Conservation (phyloP, 1,284 basidiomycete genomes). For the Ceratobasidium sp. region DNA sequence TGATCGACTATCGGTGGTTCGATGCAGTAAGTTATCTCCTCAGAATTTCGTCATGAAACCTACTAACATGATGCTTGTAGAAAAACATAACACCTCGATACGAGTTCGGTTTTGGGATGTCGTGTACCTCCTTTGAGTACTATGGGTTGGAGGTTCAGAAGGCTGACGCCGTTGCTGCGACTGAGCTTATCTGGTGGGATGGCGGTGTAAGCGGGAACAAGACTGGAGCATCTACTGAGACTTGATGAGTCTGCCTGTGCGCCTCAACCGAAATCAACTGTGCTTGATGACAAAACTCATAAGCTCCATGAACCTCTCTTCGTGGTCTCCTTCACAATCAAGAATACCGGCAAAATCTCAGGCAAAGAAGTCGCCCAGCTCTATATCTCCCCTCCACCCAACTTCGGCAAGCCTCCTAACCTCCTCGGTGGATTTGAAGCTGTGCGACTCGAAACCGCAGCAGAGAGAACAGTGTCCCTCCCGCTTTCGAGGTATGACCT, state of each 20-base stretch:
- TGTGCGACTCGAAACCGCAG: conserved; percentile 58
- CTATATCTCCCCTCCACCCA: conserved; percentile 43
- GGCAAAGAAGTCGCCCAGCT: conserved; percentile 46
- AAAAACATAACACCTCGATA: conserved; percentile 59
- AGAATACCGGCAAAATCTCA: conserved; percentile 44
- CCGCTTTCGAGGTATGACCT: conserved; percentile 50
- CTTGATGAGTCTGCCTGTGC: conserved; percentile 31
- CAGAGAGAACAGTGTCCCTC: conserved; percentile 56
- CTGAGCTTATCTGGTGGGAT: conserved; percentile 44
- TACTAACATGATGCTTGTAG: conserved; percentile 53
- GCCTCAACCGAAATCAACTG: neutral
- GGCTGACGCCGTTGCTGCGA: conserved; percentile 8
- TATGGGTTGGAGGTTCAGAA: conserved; percentile 51
- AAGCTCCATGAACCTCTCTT: conserved; percentile 43
- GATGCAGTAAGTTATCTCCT: conserved; percentile 37
- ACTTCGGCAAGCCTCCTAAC: conserved; percentile 40
- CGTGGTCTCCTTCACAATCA: conserved; percentile 47
- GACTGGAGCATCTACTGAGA: conserved; percentile 34
- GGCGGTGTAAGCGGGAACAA: conserved; percentile 41
- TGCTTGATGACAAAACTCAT: too few relatives aligned
- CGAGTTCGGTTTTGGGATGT: conserved; percentile 63
- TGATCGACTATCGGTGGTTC: conserved; percentile 46
- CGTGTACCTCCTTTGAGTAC: conserved; percentile 64
- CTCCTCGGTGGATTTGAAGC: conserved; percentile 58
- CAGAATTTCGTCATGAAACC: neutral